These are phyloP conservation scores for Euphorbia pulcherrima DNA, from an alignment of 345 rosid genomes.

Conservation along the genomic window DNA sequence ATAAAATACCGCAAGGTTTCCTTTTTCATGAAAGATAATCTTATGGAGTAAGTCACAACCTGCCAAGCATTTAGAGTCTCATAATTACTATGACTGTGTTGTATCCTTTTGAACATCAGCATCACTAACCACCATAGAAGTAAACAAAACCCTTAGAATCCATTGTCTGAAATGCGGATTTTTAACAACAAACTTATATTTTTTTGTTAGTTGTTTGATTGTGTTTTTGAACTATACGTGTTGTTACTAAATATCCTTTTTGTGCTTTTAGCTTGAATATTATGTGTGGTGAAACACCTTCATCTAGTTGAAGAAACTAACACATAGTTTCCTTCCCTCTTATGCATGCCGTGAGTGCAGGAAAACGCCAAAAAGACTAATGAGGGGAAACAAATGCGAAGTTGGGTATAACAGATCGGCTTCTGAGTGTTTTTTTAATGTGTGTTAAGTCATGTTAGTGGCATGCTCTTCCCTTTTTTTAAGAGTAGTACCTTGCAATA, in stretches of 20 bases:
- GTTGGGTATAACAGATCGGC: slow-evolving; percentile 42
- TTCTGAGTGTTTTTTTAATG: slow-evolving; percentile 37
- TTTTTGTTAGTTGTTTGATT: background rate
- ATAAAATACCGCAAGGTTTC: no score
- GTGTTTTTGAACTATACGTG: background rate
- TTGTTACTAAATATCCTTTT: background rate
- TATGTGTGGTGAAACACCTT: background rate
- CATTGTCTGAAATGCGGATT: no score
- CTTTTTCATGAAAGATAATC: no score
- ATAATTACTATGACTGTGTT: no score
- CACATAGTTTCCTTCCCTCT: background rate
- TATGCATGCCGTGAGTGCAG: slow-evolving; percentile 39
- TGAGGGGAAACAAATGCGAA: slow-evolving; percentile 66
- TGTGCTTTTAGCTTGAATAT: background rate
- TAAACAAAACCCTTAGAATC: no score
- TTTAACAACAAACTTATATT: no score
- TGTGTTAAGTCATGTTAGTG: slow-evolving; percentile 28
- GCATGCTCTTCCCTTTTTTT: slow-evolving; percentile 28
- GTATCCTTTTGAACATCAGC: no score
- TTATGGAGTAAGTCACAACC: no score
- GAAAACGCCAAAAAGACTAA: slow-evolving; percentile 65
- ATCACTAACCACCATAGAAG: no score
- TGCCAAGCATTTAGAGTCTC: no score
- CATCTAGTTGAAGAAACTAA: background rate
- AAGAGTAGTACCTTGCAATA: slow-evolving; percentile 20